phyloP scores from a whole-genome alignment of 2,329 filamentous ascomycete species.

The Colletotrichum sp. region DNA sequence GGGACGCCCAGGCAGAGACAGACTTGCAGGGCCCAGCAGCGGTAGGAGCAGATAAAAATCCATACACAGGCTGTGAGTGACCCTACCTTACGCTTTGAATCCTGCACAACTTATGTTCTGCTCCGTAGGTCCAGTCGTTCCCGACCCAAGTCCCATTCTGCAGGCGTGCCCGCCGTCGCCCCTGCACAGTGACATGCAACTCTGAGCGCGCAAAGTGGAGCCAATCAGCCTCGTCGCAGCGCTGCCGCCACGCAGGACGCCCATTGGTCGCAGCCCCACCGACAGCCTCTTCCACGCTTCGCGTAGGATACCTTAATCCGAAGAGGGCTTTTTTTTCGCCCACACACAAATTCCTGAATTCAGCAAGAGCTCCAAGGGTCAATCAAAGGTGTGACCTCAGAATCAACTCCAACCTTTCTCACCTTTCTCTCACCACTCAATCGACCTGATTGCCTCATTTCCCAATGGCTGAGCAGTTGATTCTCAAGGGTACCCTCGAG shows the following conservation, averaged over 20 bases:
- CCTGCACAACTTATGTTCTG: neutral
- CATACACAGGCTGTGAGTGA: neutral
- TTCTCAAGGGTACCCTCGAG: slow-evolving; percentile 96
- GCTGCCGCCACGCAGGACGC: neutral
- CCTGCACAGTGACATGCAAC: neutral
- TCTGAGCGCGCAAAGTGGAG: neutral
- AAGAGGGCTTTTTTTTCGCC: slow-evolving; percentile 44
- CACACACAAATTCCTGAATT: slow-evolving; percentile 55
- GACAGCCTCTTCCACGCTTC: neutral
- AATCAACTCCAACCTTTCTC: slow-evolving; percentile 35
- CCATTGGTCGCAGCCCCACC: slow-evolving; percentile 11
- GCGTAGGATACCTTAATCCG: neutral
- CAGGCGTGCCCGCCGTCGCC: neutral
- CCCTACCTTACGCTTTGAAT: neutral
- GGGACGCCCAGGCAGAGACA: neutral
- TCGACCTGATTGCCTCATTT: slow-evolving; percentile 47
- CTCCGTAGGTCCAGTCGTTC: neutral
- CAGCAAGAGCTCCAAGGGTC: slow-evolving; percentile 21
- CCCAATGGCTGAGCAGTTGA: slow-evolving; percentile 89
- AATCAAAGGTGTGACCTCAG: slow-evolving; percentile 26
- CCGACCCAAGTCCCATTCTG: neutral
- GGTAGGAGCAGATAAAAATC: neutral
- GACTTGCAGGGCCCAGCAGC: neutral
- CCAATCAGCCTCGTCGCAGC: slow-evolving; percentile 2
- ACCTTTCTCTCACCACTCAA: slow-evolving; percentile 40